Evolutionary conservation across 2,329 filamentous ascomycete species (phyloP).

Genomic region (Metarhizium guizhouense): DNA sequence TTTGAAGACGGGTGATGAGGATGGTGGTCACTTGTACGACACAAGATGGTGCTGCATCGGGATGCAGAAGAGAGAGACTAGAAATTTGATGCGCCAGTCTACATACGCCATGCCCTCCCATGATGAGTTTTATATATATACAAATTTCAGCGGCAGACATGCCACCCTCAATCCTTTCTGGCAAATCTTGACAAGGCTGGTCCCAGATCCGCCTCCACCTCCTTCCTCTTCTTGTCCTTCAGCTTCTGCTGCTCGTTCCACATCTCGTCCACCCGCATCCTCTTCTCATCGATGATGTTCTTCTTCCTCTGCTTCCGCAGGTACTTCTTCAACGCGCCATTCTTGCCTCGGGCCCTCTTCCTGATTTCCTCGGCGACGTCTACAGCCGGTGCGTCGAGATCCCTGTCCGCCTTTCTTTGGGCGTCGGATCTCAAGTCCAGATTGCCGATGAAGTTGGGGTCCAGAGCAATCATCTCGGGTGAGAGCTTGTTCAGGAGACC

Average conservation of each 20-base stretch:
- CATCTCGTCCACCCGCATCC: conserved; percentile 75
- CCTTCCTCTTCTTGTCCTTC: conserved; percentile 51
- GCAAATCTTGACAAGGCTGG: conserved; percentile 82
- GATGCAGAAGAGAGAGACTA: neutral
- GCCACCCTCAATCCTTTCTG: conserved; percentile 47
- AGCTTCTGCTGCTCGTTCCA: conserved; percentile 63
- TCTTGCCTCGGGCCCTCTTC: conserved; percentile 82
- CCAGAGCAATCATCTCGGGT: conserved; percentile 92
- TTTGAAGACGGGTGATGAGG: neutral
- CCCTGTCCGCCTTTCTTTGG: conserved; percentile 66
- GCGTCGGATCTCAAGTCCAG: conserved; percentile 74
- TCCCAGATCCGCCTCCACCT: conserved; percentile 66
- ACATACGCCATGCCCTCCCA: neutral
- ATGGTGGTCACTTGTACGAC: too few relatives aligned
- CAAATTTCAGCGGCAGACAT: neutral
- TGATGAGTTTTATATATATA: conserved; percentile 14
- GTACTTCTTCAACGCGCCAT: conserved; percentile 79
- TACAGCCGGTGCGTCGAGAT: conserved; percentile 62
- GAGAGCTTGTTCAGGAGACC: conserved; percentile 86
- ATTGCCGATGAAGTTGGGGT: conserved; percentile 85
- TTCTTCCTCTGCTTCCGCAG: conserved; percentile 83
- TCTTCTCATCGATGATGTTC: conserved; percentile 95
- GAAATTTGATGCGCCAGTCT: neutral
- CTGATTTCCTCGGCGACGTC: conserved; percentile 52
- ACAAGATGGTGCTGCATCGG: too few relatives aligned